These are phyloP conservation scores for Sugiyamaella grinbergsii DNA, from an alignment of 1,139 yeast genomes.

Conservation along the genomic window DNA sequence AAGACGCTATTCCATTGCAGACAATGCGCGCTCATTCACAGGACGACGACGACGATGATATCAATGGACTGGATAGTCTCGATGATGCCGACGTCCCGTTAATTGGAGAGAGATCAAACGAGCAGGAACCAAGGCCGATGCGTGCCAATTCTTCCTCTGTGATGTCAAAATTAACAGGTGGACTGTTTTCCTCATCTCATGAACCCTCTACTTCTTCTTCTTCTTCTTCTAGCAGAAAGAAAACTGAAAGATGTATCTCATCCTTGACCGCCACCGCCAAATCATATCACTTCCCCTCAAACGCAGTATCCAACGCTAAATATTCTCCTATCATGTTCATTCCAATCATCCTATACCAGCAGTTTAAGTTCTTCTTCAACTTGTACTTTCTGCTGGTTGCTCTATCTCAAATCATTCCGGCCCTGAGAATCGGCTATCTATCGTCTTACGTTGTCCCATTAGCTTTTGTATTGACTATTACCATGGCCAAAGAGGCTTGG, in stretches of 20 bases:
- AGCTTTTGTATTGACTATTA: slow-evolving; percentile 86
- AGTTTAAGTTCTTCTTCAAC: slow-evolving; percentile 95
- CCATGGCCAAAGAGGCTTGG: slow-evolving; percentile 93
- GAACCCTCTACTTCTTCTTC: not conserved
- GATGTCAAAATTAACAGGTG: not conserved
- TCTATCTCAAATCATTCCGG: slow-evolving; percentile 89
- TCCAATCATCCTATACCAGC: slow-evolving; percentile 89
- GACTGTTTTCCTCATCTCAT: not conserved
- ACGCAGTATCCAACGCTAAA: slow-evolving; percentile 91
- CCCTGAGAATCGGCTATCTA: slow-evolving; percentile 85
- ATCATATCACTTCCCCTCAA: slow-evolving; percentile 57
- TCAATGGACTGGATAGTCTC: slow-evolving; percentile 17
- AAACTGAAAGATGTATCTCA: slow-evolving; percentile 12
- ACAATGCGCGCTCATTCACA: slow-evolving; percentile 18
- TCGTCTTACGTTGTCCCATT: slow-evolving; percentile 93
- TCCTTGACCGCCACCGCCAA: slow-evolving; percentile 20
- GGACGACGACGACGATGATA: slow-evolving; percentile 22
- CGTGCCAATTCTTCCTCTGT: slow-evolving; percentile 15
- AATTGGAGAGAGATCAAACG: slow-evolving; percentile 12
- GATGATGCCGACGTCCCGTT: slow-evolving; percentile 17
- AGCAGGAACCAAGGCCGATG: not conserved
- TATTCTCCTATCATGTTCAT: slow-evolving; percentile 86
- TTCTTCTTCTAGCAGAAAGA: too few relatives aligned
- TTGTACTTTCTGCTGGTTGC: slow-evolving; percentile 91
- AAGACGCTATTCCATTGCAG: slow-evolving; percentile 24